Evolutionary conservation across 2,329 filamentous ascomycete species (phyloP).

Genomic region (Botrytis medusae): DNA sequence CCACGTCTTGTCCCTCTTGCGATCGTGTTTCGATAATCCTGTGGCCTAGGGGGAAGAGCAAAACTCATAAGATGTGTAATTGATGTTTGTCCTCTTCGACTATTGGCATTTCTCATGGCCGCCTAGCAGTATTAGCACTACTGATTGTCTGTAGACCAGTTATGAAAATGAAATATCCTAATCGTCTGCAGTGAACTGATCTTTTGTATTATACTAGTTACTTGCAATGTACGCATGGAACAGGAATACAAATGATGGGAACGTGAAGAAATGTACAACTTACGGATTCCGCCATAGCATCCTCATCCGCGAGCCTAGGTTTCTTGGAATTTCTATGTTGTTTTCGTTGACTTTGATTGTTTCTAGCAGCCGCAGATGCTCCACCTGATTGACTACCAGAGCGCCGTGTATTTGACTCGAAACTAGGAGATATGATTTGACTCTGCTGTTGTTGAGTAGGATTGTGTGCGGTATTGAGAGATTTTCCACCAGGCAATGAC

Average conservation of each 20-base stretch:
- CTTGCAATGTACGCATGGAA: not conserved
- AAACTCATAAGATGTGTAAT: constrained; percentile 98
- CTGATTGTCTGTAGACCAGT: not conserved
- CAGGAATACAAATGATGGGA: not conserved
- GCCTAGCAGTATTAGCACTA: constrained; percentile 28
- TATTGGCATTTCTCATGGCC: constrained; percentile 61
- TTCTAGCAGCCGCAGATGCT: constrained; percentile 57
- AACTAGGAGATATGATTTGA: constrained; percentile 34
- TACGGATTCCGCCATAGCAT: constrained; percentile 80
- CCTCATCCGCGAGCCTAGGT: constrained; percentile 75
- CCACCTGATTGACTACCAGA: constrained; percentile 30
- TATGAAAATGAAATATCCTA: not conserved
- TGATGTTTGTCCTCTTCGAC: constrained; percentile 88
- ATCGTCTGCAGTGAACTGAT: not conserved
- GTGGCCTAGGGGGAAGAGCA: constrained; percentile 72
- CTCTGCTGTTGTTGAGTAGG: constrained; percentile 37
- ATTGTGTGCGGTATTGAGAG: constrained; percentile 35
- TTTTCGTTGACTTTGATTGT: constrained; percentile 72
- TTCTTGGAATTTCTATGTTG: constrained; percentile 82
- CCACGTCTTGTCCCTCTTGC: constrained; percentile 58
- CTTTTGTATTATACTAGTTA: not conserved
- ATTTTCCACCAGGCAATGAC: constrained; percentile 38
- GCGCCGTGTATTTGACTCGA: constrained; percentile 36
- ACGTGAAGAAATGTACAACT: constrained; percentile 35
- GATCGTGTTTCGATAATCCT: constrained; percentile 52